Conservation (phyloP, 345 rosid genomes). For the Microthlaspi erraticum region DNA sequence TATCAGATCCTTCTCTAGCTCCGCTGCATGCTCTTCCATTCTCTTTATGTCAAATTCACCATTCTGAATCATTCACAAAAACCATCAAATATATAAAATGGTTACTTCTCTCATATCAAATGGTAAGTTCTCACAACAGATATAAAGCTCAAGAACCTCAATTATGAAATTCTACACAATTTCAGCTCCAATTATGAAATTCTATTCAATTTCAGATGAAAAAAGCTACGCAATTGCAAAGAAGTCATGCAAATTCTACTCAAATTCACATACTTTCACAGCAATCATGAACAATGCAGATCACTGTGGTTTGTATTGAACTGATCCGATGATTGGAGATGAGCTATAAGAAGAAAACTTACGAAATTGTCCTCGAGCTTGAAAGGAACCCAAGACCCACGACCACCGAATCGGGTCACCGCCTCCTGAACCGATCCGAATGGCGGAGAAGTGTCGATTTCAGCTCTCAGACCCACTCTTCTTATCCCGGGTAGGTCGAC, state of each 20-base stretch:
- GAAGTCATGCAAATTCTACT: conserved; percentile 1
- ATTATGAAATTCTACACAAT: background rate
- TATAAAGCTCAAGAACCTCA: background rate
- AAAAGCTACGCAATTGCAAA: background rate
- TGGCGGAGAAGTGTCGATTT: conserved; percentile 92
- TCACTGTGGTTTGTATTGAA: background rate
- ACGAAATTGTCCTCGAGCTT: conserved; percentile 55
- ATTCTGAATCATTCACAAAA: conserved; percentile 42
- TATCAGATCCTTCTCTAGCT: conserved; percentile 87
- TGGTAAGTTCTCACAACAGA: no score
- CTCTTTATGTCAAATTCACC: conserved; percentile 76
- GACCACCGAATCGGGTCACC: conserved; percentile 84
- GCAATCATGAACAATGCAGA: background rate
- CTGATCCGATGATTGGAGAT: background rate
- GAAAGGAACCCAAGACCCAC: conserved; percentile 78
- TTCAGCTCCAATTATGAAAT: background rate
- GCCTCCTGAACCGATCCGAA: conserved; percentile 96
- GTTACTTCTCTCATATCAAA: no score
- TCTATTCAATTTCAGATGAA: background rate
- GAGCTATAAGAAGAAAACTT: conserved; percentile 15
- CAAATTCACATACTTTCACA: conserved; percentile 2
- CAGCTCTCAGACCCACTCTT: conserved; percentile 67
- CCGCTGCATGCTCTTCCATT: conserved; percentile 87
- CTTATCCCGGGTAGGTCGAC: conserved; percentile 55
- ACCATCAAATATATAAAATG: background rate